phyloP scores from a whole-genome alignment of 1,284 basidiomycete species.

The Sphaerobolus stellatus region DNA sequence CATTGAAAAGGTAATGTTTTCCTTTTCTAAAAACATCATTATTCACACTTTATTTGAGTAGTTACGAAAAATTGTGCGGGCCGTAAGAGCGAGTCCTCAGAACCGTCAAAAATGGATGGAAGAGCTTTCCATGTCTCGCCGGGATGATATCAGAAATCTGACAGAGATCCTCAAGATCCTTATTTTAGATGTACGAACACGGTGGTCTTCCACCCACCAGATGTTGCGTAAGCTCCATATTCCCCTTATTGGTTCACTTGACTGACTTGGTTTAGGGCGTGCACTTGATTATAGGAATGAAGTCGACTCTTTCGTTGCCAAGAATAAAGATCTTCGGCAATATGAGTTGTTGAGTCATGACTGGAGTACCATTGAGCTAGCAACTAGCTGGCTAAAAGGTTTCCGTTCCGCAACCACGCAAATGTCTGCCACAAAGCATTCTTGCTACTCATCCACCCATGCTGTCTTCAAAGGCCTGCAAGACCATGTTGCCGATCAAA shows the following conservation, averaged over 20 bases:
- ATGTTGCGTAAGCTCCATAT: slow-evolving; percentile 13
- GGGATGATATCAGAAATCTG: not conserved
- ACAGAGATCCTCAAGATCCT: slow-evolving; percentile 13
- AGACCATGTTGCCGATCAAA: no score
- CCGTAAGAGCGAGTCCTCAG: slow-evolving; percentile 5
- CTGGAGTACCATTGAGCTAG: not conserved
- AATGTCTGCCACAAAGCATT: not conserved
- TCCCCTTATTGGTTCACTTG: no score
- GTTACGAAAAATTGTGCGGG: slow-evolving; percentile 6
- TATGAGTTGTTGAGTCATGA: not conserved
- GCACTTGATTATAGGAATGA: not conserved
- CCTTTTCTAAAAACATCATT: no score
- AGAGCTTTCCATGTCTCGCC: not conserved
- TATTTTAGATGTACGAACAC: slow-evolving; percentile 26
- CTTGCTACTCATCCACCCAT: no score
- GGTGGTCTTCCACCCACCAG: slow-evolving; percentile 27
- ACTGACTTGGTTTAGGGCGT: not conserved
- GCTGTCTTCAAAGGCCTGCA: no score
- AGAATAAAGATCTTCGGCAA: not conserved
- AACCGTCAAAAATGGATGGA: slow-evolving; percentile 7
- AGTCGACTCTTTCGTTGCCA: not conserved
- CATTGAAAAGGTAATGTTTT: no score
- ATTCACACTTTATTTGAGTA: no score
- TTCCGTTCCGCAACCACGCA: not conserved
- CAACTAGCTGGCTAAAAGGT: not conserved